Base-by-base conservation (phyloP, 331 rosid species). In the Stylosanthes scabra region DNA sequence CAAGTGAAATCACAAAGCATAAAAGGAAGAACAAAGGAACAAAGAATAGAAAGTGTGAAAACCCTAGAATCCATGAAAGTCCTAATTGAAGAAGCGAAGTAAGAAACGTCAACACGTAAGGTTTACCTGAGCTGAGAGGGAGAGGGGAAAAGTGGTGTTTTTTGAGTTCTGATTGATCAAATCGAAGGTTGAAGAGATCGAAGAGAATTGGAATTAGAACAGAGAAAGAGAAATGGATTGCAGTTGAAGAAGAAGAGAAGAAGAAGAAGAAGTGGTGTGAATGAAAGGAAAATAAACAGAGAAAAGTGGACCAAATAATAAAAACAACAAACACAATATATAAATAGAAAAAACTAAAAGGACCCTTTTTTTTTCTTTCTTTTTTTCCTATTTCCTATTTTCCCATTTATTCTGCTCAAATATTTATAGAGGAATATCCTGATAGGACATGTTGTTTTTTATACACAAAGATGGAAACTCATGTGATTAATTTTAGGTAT, bases 121-220 rank as follows among this genome's bases (percentile, higher is more conserved):
- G 63, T 12, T 12, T 14, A 80, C 84, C 87, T 80, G 28, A 66
- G 58, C 39, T 13, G 14, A 39, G 67, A 61, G 20, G 16, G 57
- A 40, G 34, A 11, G 40, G 9, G 50, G 41, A 7, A 49, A 25
- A 14, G 20, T 34, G 50, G 41, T 42, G n/a, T 3, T 61, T 11
- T 3, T 61, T 11, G 69, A 66, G 56, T 41, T 47, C 61, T 25
- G 58, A 52, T 52, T 60, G 74, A 58, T 7, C 28, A 16, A 9
- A 12, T 52, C 59, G 14, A 56, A 16, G 11, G 14, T 16, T 12
- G 57, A 54, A 14, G 56, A 65, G 57, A 65, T 72, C 74, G 51
- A 66, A 72, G 62, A 52, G 58, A 14, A 52, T 5, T 7, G 16
- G 58, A 52, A 52, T 52, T 15, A 4, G 25, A 52, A 7, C 6